A percentile compares a stretch with the other conserved stretches of the same genome.
Evolutionary conservation across 495 filamentous ascomycete genomes (phyloP).

Genomic region (Neurospora africana): DNA sequence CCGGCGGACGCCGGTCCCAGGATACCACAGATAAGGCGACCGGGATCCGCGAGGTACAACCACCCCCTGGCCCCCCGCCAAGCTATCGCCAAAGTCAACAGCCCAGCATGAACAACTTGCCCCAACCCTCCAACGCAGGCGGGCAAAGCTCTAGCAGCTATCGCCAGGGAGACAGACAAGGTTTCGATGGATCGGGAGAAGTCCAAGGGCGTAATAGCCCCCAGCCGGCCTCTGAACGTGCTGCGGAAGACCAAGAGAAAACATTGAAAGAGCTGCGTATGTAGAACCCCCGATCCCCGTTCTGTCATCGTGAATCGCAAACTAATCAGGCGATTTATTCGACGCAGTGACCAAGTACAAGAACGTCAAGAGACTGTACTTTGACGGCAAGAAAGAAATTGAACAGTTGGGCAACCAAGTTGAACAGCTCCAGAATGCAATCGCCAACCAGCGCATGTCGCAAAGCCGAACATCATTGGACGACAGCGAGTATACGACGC

Average conservation of each 20-base stretch:
- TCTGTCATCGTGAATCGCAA: not conserved
- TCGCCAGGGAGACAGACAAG: slow-evolving; percentile 28
- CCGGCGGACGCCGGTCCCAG: slow-evolving; percentile 36
- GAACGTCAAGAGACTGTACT: slow-evolving; percentile 95
- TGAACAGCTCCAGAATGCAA: slow-evolving; percentile 88
- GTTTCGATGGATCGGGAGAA: slow-evolving; percentile 27
- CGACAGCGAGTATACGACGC: slow-evolving; percentile 84
- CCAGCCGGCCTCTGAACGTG: slow-evolving; percentile 42
- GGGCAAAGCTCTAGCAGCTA: slow-evolving; percentile 24
- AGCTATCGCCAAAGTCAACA: slow-evolving; percentile 40
- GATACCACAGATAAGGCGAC: slow-evolving; percentile 26
- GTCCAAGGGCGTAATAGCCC: slow-evolving; percentile 50
- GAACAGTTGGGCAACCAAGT: slow-evolving; percentile 81
- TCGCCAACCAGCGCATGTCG: slow-evolving; percentile 90
- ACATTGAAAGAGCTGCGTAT: slow-evolving; percentile 58
- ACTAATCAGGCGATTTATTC: slow-evolving; percentile 2
- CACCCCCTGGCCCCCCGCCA: slow-evolving; percentile 36
- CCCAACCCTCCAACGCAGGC: slow-evolving; percentile 28
- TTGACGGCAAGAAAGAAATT: slow-evolving; percentile 86
- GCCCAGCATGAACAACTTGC: slow-evolving; percentile 32
- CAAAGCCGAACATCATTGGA: slow-evolving; percentile 92
- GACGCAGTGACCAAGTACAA: slow-evolving; percentile 82
- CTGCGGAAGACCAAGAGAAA: slow-evolving; percentile 42
- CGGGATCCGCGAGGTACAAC: slow-evolving; percentile 29
- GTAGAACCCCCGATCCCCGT: slow-evolving; percentile 15